A percentile compares a stretch with the other conserved stretches of the same genome.
Conservation (phyloP, 2,329 filamentous ascomycete species). For the Phoma herbarum region DNA sequence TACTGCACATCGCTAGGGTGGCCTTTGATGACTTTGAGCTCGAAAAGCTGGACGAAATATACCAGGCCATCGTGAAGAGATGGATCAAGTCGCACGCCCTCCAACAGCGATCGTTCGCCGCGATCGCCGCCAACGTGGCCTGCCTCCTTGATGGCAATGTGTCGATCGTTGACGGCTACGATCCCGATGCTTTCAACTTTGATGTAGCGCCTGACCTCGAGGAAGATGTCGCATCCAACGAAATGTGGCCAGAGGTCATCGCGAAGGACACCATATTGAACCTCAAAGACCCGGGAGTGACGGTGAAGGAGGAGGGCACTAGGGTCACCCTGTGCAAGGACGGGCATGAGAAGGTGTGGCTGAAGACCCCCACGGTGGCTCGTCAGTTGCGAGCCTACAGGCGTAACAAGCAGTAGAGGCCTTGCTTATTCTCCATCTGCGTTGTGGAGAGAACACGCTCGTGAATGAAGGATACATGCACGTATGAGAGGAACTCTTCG, state of each 20-base stretch:
- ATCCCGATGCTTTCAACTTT: slow-evolving; percentile 11
- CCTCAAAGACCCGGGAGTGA: not conserved
- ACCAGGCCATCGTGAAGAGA: slow-evolving; percentile 12
- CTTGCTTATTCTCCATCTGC: not conserved
- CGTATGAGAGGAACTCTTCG: not conserved
- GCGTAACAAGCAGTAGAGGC: not conserved
- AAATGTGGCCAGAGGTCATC: slow-evolving; percentile 6
- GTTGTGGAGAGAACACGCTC: not conserved
- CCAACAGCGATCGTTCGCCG: slow-evolving; percentile 4
- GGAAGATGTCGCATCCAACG: too few relatives aligned
- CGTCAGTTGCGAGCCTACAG: slow-evolving; percentile 9
- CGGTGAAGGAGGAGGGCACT: slow-evolving; percentile 7
- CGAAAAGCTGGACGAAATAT: slow-evolving; percentile 2
- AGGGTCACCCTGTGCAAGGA: slow-evolving; percentile 10
- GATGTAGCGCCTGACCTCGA: not conserved
- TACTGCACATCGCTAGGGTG: slow-evolving; percentile 22
- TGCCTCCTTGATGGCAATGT: slow-evolving; percentile 11
- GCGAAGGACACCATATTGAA: not conserved
- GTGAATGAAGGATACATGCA: not conserved
- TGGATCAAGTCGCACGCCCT: slow-evolving; percentile 17
- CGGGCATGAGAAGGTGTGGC: not conserved
- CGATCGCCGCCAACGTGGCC: slow-evolving; percentile 7
- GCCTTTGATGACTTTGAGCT: slow-evolving; percentile 17
- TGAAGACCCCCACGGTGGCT: slow-evolving; percentile 19
- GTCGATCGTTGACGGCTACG: not conserved